Percentiles rank a stretch among this genome's conserved stretches.
phyloP scores from a whole-genome alignment of 192 early-diverging fungal genomes.

The Chytriomyces hyalinus region DNA sequence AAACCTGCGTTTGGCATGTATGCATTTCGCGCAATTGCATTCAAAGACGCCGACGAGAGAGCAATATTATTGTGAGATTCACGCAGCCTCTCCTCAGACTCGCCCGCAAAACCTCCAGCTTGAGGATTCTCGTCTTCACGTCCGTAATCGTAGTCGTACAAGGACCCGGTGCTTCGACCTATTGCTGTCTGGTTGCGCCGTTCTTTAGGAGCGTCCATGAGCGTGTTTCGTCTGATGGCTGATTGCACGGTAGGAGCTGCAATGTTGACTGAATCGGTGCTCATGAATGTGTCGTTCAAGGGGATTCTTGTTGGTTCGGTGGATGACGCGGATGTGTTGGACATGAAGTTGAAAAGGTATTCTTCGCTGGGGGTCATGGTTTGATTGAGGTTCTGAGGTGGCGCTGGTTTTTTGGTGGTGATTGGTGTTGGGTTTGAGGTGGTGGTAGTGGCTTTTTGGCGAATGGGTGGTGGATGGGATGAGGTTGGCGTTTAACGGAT shows the following conservation, averaged over 20 bases:
- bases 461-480: not conserved
- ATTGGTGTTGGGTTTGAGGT: too few species aligned
- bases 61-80: too few species aligned
- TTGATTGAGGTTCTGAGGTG: not conserved
- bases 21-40: too few species aligned
- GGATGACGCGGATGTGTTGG: not conserved
- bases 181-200: not conserved
- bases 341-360: constrained; percentile 5
- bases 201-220: not conserved
- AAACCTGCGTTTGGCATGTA: too few species aligned
- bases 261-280: too few species aligned
- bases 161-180: not conserved
- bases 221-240: not conserved
- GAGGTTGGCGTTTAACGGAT: not conserved
- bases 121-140: too few species aligned
- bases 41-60: too few species aligned
- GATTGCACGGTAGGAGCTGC: not conserved
- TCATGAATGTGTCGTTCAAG: too few species aligned
- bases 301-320: not conserved
- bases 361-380: not conserved
- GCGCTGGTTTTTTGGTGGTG: not conserved
- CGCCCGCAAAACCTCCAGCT: too few species aligned
- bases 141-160: not conserved
- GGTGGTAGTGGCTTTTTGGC: not conserved
- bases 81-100: too few species aligned